phyloP scores from a whole-genome alignment of 108 stramenopile species.

The Skeletonema menzelii region DNA sequence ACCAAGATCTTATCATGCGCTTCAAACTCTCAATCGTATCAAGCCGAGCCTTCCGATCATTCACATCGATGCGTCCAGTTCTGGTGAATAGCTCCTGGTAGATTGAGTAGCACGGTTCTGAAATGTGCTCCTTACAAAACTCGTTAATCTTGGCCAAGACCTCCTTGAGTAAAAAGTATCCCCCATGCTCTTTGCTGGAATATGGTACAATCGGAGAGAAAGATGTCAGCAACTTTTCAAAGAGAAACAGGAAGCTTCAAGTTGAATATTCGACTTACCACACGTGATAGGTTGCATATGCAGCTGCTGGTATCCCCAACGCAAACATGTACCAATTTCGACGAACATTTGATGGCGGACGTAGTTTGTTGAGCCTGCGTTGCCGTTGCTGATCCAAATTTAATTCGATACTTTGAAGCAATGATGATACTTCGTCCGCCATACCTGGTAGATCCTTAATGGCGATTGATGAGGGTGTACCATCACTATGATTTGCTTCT shows the following conservation, averaged over 20 bases:
- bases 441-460: constrained; percentile 71
- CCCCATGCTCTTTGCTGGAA: constrained; percentile 42
- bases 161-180: constrained; percentile 33
- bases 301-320: constrained; percentile 47
- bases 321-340: constrained; percentile 82
- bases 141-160: constrained; percentile 36
- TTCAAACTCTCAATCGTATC: constrained; percentile 73
- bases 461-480: constrained; percentile 13
- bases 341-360: constrained; percentile 56
- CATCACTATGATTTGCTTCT: not conserved
- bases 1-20: constrained; percentile 87
- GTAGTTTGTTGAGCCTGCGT: constrained; percentile 67
- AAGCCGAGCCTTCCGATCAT: constrained; percentile 72
- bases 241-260: too few species aligned
- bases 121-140: constrained; percentile 72
- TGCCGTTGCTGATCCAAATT: constrained; percentile 66
- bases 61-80: constrained; percentile 67
- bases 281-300: constrained; percentile 53
- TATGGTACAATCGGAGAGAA: too few species aligned
- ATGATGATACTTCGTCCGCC: constrained; percentile 65
- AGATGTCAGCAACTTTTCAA: too few species aligned
- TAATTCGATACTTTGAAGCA: constrained; percentile 73
- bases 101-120: constrained; percentile 61
- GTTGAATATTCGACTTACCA: not conserved
- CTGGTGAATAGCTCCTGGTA: constrained; percentile 70